Evolutionary conservation across 305 asterid genomes (phyloP).

Genomic region (Fraxinus nigra): DNA sequence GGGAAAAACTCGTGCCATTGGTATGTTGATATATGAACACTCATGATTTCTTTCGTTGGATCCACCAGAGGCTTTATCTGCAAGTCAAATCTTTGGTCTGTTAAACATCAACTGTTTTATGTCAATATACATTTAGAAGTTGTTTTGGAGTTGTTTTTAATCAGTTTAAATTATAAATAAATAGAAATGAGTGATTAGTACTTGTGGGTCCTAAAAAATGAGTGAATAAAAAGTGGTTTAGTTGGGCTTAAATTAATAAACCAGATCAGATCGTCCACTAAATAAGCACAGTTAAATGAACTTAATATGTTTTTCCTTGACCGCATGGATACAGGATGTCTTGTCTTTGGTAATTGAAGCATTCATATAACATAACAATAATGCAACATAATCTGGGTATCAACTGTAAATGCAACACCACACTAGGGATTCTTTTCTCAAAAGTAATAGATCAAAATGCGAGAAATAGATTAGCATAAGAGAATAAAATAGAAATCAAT

Average conservation of each 20-base stretch:
- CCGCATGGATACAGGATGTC: constrained; percentile 4
- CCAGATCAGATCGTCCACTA: constrained; percentile 5
- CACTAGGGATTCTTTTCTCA: not conserved
- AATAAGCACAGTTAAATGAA: not conserved
- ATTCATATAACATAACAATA: constrained; percentile 2
- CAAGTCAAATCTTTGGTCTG: constrained; percentile 26
- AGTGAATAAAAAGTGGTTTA: not conserved
- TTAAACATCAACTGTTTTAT: constrained; percentile 17
- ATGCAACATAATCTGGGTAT: constrained; percentile 15
- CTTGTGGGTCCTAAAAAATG: not conserved
- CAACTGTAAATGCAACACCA: not conserved
- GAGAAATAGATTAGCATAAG: constrained; percentile 6
- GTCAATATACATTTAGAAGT: constrained; percentile 15
- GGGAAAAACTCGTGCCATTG: constrained; percentile 99
- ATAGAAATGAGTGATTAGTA: not conserved
- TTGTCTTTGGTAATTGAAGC: constrained; percentile 5
- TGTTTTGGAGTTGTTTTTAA: not conserved
- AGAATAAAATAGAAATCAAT: not conserved
- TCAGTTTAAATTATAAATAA: not conserved
- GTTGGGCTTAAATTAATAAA: not conserved
- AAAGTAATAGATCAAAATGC: not conserved
- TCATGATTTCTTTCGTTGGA: constrained; percentile 85
- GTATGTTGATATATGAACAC: constrained; percentile 59
- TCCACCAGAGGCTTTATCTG: constrained; percentile 89
- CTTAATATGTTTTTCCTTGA: constrained; percentile 11